A percentile compares a stretch with the other conserved stretches of the same genome.
Conservation (phyloP, 345 rosid genomes). For the Anacardium occidentale region DNA sequence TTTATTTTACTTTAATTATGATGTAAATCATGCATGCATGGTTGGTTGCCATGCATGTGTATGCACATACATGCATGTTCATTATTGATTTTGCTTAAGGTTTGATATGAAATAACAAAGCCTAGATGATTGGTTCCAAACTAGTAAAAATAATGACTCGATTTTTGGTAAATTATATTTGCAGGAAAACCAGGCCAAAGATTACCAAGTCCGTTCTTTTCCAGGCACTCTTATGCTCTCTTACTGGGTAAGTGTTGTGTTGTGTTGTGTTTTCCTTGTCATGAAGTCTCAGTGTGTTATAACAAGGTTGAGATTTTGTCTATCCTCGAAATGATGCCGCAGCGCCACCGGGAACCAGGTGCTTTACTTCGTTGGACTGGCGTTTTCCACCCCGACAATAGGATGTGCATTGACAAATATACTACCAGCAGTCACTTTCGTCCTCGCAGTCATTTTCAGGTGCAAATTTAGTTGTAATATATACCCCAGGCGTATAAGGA, state of each 20-base stretch:
- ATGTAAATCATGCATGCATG: constrained; percentile 4
- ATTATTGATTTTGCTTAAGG: too few species aligned
- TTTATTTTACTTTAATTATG: not conserved
- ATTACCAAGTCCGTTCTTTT: constrained; percentile 51
- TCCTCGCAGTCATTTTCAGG: constrained; percentile 79
- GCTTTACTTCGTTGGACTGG: constrained; percentile 75
- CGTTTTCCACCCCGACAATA: constrained; percentile 67
- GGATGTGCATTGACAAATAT: constrained; percentile 82
- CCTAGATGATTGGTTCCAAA: too few species aligned
- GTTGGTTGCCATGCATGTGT: not conserved
- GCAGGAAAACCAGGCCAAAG: constrained; percentile 81
- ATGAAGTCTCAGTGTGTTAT: too few species aligned
- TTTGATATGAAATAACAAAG: too few species aligned
- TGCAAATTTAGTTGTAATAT: constrained; percentile 1
- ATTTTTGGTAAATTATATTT: not conserved
- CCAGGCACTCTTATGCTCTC: constrained; percentile 69
- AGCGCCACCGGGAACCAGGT: constrained; percentile 79
- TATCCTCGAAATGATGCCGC: constrained; percentile 2
- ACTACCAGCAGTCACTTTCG: constrained; percentile 77
- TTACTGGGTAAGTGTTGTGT: constrained; percentile 64
- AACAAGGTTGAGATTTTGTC: too few species aligned
- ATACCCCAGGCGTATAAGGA: too few species aligned
- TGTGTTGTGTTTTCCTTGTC: too few species aligned
- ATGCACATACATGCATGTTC: not conserved
- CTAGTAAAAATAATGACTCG: too few species aligned